These are phyloP conservation scores for Rhipidocladum racemiflorum DNA, from an alignment of 176 grass and related monocot species.

Conservation along the genomic window DNA sequence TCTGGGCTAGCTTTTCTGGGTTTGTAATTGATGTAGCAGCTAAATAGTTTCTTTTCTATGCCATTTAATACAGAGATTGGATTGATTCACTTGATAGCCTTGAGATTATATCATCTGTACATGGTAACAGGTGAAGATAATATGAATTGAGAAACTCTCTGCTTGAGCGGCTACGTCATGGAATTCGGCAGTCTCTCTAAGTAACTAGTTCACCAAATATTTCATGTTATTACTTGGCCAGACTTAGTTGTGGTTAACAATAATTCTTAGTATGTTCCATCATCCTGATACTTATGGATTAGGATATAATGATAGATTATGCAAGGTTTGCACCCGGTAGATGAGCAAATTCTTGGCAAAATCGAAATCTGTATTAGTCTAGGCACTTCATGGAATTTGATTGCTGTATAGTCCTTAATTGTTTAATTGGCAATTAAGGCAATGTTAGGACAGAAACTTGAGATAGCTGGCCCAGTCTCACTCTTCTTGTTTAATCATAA, in stretches of 20 bases:
- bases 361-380: neutral
- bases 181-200: neutral
- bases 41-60: neutral
- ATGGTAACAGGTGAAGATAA: neutral
- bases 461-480: neutral
- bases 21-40: neutral
- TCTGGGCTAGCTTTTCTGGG: neutral
- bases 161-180: neutral
- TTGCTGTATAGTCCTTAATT: neutral
- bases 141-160: slow-evolving; percentile 6
- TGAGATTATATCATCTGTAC: neutral
- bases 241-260: neutral
- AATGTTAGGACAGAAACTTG: neutral
- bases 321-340: neutral
- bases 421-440: neutral
- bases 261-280: neutral
- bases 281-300: neutral
- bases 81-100: neutral
- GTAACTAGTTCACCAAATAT: neutral
- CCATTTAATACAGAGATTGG: neutral
- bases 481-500: slow-evolving; percentile 26
- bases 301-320: neutral
- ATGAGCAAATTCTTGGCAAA: neutral
- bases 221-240: neutral
- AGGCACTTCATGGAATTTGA: neutral